Evolutionary conservation across 2,329 filamentous ascomycete species (phyloP), one percentile per base, ranked within the genome.

Genomic region (Plectosphaerella plurivora): DNA sequence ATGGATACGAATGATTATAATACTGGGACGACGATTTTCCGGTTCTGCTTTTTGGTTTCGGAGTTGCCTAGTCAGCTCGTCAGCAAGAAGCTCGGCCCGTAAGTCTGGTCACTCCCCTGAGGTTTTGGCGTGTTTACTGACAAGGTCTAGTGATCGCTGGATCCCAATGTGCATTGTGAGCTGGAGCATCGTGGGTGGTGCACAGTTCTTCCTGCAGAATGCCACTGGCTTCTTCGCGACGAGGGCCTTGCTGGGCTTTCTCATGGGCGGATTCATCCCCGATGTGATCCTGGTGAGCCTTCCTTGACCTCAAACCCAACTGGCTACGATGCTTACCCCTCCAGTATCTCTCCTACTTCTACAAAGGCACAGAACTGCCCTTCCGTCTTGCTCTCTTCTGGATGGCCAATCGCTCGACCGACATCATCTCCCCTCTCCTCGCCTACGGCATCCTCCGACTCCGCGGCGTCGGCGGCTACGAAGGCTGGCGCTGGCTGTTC

Each of bases 51-150:
- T 56, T 64, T 84, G 2, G 65, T 73, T 5, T 80, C 82, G 0
- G 83, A 86, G 58, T 65, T 86, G 2, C 83, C 83, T 0, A 85
- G 81, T 0, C 82, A 86, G 59, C 70, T 86, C 6, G 60, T 86
- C 12, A 77, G 73, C 44, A 86, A 86, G 63, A 76, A 75, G 60
- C 56, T 71, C 2, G 68, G 55, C 8, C 57, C 56, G 1, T 68
- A 73, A 45, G 69, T 68, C 20, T 16, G 7, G 3, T 8, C 14
- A 3, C 16, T 16, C 6, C 16, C 15, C 22, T 10, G 16, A 12
- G 18, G 7, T 9, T 7, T 18, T 44, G 3, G 37, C 5, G 16
- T 18, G n/a, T 12, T 18, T 20, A 16, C 41, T 44, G n/a, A 44
- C 41, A 15, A 5, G 22, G 4, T 39, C 47, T 41, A 25, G 37